Conservation (phyloP, 2,329 filamentous ascomycete species). For the Monilinia polystroma region DNA sequence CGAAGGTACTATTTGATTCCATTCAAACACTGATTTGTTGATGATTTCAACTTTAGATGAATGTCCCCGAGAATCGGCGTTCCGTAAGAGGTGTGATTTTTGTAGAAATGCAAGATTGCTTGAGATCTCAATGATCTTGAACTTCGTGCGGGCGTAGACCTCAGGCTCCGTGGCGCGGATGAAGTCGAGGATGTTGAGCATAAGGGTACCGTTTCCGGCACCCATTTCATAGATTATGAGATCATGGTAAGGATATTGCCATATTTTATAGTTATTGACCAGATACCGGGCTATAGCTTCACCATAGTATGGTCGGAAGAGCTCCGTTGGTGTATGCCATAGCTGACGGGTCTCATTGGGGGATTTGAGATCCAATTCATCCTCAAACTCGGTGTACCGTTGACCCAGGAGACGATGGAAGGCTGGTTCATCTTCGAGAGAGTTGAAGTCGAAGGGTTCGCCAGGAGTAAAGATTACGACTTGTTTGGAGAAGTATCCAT, state of each 20-base stretch:
- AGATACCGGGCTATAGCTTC: conserved; percentile 96
- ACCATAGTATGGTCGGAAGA: conserved; percentile 95
- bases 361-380: conserved; percentile 71
- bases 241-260: conserved; percentile 93
- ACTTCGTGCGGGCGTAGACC: conserved; percentile 91
- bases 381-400: conserved; percentile 88
- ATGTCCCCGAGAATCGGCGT: conserved; percentile 71
- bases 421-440: conserved; percentile 77
- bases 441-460: conserved; percentile 84
- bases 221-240: conserved; percentile 99
- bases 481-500: conserved; percentile 95
- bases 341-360: conserved; percentile 75
- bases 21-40: conserved; percentile 93
- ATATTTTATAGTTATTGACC: conserved; percentile 91
- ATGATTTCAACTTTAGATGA: conserved; percentile 86
- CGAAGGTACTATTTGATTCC: conserved; percentile 80
- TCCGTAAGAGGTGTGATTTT: conserved; percentile 64
- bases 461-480: conserved; percentile 94
- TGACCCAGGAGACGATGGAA: conserved; percentile 76
- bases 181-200: conserved; percentile 97
- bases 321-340: conserved; percentile 97
- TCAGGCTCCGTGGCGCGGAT: conserved; percentile 86
- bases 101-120: conserved; percentile 76
- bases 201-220: conserved; percentile 92
- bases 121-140: conserved; percentile 95